Percentiles rank a stretch among this genome's conserved stretches.
Conservation (phyloP, 805 yeast species). For the Ascoidea asiatica region DNA sequence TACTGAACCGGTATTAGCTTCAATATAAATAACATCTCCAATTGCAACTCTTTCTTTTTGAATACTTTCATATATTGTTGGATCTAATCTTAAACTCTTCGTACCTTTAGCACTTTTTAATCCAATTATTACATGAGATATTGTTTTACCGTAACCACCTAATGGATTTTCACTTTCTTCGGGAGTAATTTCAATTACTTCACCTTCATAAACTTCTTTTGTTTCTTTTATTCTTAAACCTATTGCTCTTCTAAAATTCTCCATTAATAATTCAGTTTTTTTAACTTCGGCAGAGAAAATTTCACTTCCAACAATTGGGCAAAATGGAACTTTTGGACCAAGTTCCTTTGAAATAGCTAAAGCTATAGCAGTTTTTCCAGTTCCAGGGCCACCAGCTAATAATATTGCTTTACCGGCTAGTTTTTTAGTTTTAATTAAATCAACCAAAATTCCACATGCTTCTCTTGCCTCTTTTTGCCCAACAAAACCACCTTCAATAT, state of each 20-base stretch:
- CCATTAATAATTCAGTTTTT: conserved; percentile 93
- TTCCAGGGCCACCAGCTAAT: conserved; percentile 96
- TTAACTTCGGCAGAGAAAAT: conserved; percentile 92
- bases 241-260: conserved; percentile 90
- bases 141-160: conserved; percentile 97
- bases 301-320: conserved; percentile 94
- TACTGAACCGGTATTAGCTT: conserved; percentile 94
- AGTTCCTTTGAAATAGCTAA: conserved; percentile 91
- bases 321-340: conserved; percentile 95
- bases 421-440: conserved; percentile 79
- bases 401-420: conserved; percentile 94
- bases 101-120: conserved; percentile 87
- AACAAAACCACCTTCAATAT: conserved; percentile 69
- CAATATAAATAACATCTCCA: conserved; percentile 96
- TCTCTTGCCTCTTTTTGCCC: conserved; percentile 65
- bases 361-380: conserved; percentile 96
- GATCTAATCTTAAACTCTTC: conserved; percentile 80
- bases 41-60: conserved; percentile 89
- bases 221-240: conserved; percentile 94
- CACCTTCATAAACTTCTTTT: conserved; percentile 96
- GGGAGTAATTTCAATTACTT: conserved; percentile 89
- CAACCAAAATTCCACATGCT: conserved; percentile 93
- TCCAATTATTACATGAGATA: conserved; percentile 87
- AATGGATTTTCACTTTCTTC: conserved; percentile 94
- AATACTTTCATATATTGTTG: conserved; percentile 82